These are phyloP conservation scores for Mimosa pudica DNA, from an alignment of 306 rosid genomes.

Conservation along the genomic window DNA sequence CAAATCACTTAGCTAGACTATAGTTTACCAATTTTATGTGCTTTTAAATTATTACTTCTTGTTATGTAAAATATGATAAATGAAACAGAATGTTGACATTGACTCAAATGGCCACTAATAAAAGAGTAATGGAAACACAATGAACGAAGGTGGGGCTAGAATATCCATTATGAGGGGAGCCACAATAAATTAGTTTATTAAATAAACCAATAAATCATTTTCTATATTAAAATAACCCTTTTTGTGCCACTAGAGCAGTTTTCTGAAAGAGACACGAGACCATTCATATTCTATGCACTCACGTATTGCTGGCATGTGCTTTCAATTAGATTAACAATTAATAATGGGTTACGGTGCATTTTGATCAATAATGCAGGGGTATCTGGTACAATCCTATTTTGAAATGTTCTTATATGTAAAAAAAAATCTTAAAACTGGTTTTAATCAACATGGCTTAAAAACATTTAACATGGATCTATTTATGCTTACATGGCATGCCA, in stretches of 20 bases:
- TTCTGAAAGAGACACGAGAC: background rate
- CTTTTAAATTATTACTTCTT: background rate
- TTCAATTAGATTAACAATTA: background rate
- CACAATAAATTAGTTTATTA: background rate
- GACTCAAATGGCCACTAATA: background rate
- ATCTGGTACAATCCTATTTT: too few relatives aligned
- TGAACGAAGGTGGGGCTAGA: background rate
- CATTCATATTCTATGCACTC: background rate
- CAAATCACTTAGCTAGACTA: too few relatives aligned
- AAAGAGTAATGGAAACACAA: background rate
- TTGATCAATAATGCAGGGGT: too few relatives aligned
- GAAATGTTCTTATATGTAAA: too few relatives aligned
- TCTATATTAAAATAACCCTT: background rate
- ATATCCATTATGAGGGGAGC: background rate
- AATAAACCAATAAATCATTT: background rate
- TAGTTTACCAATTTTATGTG: background rate
- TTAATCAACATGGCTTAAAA: too few relatives aligned
- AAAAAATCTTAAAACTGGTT: too few relatives aligned
- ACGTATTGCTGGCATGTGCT: background rate
- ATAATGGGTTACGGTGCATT: too few relatives aligned
- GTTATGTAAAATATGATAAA: background rate
- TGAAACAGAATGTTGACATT: background rate
- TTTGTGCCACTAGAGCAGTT: background rate
- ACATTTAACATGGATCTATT: too few relatives aligned
- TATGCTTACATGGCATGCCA: too few relatives aligned